Evolutionary conservation across 768 basidiomycete species (phyloP).

Genomic region (Suillus weaverae): DNA sequence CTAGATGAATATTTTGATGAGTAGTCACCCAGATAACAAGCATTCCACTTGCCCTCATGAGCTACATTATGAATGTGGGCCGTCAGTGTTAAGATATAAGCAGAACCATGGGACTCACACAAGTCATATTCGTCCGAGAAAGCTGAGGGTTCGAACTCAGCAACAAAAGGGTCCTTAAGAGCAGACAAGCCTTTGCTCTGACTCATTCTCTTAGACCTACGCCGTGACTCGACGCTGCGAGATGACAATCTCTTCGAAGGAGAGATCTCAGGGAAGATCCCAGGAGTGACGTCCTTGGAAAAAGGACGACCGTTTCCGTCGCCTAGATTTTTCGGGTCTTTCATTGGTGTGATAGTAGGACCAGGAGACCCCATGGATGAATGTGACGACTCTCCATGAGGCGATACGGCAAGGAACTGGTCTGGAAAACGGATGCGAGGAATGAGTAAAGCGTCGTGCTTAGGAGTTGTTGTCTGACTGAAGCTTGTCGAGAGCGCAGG

Average conservation of each 20-base stretch:
- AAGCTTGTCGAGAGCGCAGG: slow-evolving; percentile 21
- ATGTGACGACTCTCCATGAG: slow-evolving; percentile 30
- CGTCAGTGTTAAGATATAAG: slow-evolving; percentile 13
- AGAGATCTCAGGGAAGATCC: slow-evolving; percentile 5
- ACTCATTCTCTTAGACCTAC: slow-evolving; percentile 17
- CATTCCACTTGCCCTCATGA: slow-evolving; percentile 62
- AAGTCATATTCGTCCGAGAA: slow-evolving; percentile 81
- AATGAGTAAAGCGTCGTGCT: slow-evolving; percentile 13
- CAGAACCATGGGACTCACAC: slow-evolving; percentile 45
- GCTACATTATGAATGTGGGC: slow-evolving; percentile 39
- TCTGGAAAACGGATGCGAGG: slow-evolving; percentile 38
- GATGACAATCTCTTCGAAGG: slow-evolving; percentile 17
- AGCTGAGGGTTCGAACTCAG: slow-evolving; percentile 39
- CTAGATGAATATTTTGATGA: slow-evolving; percentile 37
- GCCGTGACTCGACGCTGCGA: slow-evolving; percentile 19
- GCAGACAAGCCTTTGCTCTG: slow-evolving; percentile 18
- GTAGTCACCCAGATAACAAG: slow-evolving; percentile 4
- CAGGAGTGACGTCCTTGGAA: slow-evolving; percentile 18
- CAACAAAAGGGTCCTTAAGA: slow-evolving; percentile 27
- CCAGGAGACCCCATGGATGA: slow-evolving; percentile 27
- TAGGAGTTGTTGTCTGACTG: slow-evolving; percentile 18
- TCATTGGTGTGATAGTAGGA: slow-evolving; percentile 15
- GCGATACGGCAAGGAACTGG: slow-evolving; percentile 27
- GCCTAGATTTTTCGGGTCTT: slow-evolving; percentile 13
- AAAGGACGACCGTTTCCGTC: slow-evolving; percentile 23